Evolutionary conservation across 2,329 filamentous ascomycete species (phyloP), one percentile per base, ranked within the genome.

Genomic region (Gaeumannomyces sp.): DNA sequence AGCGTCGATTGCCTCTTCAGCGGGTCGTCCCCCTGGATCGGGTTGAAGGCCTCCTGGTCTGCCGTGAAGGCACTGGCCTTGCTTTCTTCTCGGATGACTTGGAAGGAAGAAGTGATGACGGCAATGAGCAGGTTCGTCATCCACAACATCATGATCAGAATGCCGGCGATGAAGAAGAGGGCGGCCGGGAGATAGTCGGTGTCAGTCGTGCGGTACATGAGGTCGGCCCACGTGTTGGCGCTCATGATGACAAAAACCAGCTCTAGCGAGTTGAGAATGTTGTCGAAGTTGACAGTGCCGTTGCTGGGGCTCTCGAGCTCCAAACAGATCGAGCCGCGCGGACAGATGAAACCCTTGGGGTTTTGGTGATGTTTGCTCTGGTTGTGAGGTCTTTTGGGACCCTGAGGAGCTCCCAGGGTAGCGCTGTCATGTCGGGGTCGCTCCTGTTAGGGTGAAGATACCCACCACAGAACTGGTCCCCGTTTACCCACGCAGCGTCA

Each of bases 221-320:
- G 79, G 75, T 98, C 92, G 1, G 92, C 90, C 76, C 96, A 99
- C 0, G 95, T 99, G 74, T 99, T 99, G 61, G 93, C 94, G 71
- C 92, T 97, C 92, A 99, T 99, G 73, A 99, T 89, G 63, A 99
- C 92, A 73, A 99, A 99, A 2, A 99, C 93, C 65, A 98, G 81
- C 77, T 99, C 93, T 63, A 98, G 79, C 0, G 93, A 97, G 68
- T 98, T 89, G 35, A 92, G 78, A 57, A 99, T 96, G 73, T 98
- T 94, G 79, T 99, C 95, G 73, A 98, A 99, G 74, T 89, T 96
- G 71, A 97, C 85, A 0, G 95, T 99, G 63, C 86, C 87, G 70
- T 91, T 92, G 75, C 86, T 92, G 0, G 95, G 95, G 71, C 91
- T 96, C 2, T 78, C 72, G 66, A 89, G 86, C 76, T 97, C 87